phyloP scores from a whole-genome alignment of 2,329 filamentous ascomycete species.

The Coniochaeta pulveracea region DNA sequence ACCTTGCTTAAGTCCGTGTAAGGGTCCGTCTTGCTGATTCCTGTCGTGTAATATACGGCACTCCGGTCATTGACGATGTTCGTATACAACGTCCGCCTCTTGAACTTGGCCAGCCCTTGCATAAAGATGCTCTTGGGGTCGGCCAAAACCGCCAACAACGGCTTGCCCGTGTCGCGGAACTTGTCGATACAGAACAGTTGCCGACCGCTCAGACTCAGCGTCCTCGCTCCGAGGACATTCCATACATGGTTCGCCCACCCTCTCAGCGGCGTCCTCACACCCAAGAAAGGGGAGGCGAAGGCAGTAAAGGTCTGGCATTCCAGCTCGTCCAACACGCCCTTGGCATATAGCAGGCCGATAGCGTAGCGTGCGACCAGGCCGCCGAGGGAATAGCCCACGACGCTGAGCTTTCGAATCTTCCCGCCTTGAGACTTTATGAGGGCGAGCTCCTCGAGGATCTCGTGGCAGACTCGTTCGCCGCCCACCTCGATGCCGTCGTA shows the following conservation, averaged over 20 bases:
- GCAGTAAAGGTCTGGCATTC: slow-evolving; percentile 86
- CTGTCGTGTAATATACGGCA: slow-evolving; percentile 74
- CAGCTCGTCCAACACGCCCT: slow-evolving; percentile 67
- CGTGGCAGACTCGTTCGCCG: slow-evolving; percentile 54
- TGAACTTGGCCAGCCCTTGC: slow-evolving; percentile 63
- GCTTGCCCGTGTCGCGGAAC: slow-evolving; percentile 73
- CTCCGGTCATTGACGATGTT: slow-evolving; percentile 82
- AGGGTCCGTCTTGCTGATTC: slow-evolving; percentile 66
- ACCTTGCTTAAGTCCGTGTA: slow-evolving; percentile 57
- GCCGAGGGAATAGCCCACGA: slow-evolving; percentile 83
- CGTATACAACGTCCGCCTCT: slow-evolving; percentile 65
- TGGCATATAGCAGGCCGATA: slow-evolving; percentile 70
- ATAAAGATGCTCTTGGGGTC: slow-evolving; percentile 82
- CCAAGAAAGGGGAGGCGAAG: slow-evolving; percentile 76
- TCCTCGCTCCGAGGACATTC: slow-evolving; percentile 77
- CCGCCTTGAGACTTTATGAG: slow-evolving; percentile 49
- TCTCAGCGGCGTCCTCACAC: slow-evolving; percentile 58
- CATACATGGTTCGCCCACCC: slow-evolving; percentile 57
- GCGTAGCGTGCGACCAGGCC: slow-evolving; percentile 81
- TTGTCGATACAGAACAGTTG: slow-evolving; percentile 82
- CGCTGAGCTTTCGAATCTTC: slow-evolving; percentile 68
- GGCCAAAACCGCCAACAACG: slow-evolving; percentile 69
- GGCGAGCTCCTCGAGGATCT: slow-evolving; percentile 54
- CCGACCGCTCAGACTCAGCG: slow-evolving; percentile 69
- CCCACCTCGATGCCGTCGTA: slow-evolving; percentile 60